Evolutionary conservation across 768 basidiomycete genomes (phyloP), one percentile per base, ranked within the genome.

Genomic region (Rubroboletus pulcherrimus): DNA sequence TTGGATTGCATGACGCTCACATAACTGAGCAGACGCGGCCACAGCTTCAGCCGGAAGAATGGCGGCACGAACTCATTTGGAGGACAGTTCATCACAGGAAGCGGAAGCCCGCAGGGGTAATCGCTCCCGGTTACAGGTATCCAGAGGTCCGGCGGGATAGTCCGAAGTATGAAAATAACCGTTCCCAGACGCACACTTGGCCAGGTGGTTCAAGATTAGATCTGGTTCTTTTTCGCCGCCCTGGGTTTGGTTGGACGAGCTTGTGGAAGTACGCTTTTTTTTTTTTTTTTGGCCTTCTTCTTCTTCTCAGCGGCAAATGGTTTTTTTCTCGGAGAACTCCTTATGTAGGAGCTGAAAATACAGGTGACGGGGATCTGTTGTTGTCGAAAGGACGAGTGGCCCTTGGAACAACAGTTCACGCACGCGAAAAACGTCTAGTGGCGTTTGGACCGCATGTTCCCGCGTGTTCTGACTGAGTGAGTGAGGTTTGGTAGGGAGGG

Each of bases 351-450:
- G 21, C 21, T 21, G 21, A 21, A 21, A 21, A 21, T 45, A 50
- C 15, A 19, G 52, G 39, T 50, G 52, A 51, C 43, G 35, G 53
- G 35, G 31, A 33, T 21, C 4, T 47, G 35, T 53, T 37, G 0
- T 35, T 46, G 51, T 51, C 54, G 6, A 62, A 29, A 24, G 41
- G 41, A 37, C 48, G 47, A 56, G 46, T 52, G 55, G 55, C 41
- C 21, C 38, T 49, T 41, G 58, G 62, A 34, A 43, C 41, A 59
- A 66, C 38, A 2, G 55, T 55, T 56, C 30, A 62, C 56, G 62
- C 68, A 70, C 56, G 68, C 68, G 67, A 70, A 42, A 64, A 60
- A 60, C 55, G 63, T 45, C 63, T 55, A 60, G 68, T 71, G 70
- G 68, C 65, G 70, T 64, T 39, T 45, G 48, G 24, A 49, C 61